Conservation (phyloP, 129 eudicot species). For the Sambucus nigra region DNA sequence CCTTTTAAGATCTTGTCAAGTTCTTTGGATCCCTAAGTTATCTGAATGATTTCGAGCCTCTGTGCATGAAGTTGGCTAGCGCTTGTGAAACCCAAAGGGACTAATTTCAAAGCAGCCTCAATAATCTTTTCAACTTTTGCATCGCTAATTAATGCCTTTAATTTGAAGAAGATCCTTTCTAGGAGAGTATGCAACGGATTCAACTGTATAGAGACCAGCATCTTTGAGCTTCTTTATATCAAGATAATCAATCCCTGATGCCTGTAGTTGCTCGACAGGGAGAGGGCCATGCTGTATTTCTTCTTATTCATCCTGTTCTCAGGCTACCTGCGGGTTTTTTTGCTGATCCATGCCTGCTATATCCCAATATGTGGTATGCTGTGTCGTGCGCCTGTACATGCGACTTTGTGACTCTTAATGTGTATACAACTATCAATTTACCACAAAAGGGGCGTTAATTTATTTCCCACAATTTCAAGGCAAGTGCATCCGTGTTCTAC, state of each 20-base stretch:
- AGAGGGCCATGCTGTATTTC: too few relatives aligned
- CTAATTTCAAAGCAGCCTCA: slow-evolving; percentile 94
- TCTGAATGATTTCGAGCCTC: slow-evolving; percentile 82
- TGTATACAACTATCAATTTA: too few relatives aligned
- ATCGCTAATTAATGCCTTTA: slow-evolving; percentile 94
- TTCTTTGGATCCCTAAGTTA: slow-evolving; percentile 85
- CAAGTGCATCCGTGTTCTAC: too few relatives aligned
- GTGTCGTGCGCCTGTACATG: too few relatives aligned
- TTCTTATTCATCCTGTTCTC: too few relatives aligned
- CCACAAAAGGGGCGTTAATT: too few relatives aligned
- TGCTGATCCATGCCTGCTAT: too few relatives aligned
- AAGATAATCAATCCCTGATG: slow-evolving; percentile 77
- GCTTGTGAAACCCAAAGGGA: slow-evolving; percentile 95
- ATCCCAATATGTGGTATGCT: too few relatives aligned
- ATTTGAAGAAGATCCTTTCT: slow-evolving; percentile 90
- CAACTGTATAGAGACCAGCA: slow-evolving; percentile 95
- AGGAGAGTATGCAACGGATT: slow-evolving; percentile 88
- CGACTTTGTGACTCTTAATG: too few relatives aligned
- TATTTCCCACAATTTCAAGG: too few relatives aligned
- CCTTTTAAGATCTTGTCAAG: slow-evolving; percentile 94
- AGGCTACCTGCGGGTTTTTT: too few relatives aligned
- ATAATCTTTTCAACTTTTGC: slow-evolving; percentile 96
- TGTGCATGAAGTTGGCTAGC: slow-evolving; percentile 86
- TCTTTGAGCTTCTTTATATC: slow-evolving; percentile 93
- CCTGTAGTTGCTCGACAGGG: too few relatives aligned